A percentile compares a stretch with the other conserved stretches of the same genome.
phyloP scores from a whole-genome alignment of 2,329 filamentous ascomycete genomes.

The Neonectria magnoliae region DNA sequence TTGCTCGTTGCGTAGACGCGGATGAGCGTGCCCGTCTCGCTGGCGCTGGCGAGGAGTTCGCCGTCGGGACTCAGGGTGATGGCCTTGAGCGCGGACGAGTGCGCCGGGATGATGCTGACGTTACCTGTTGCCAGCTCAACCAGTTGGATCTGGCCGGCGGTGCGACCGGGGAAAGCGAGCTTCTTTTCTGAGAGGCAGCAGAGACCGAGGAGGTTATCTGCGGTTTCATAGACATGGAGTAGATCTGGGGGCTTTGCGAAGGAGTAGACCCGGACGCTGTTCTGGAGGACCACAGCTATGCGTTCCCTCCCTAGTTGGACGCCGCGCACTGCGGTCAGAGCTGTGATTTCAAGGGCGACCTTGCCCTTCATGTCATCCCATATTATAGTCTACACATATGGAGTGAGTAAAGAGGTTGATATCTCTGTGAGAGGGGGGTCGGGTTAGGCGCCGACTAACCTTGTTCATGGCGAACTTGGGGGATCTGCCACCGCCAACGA shows the following conservation, averaged over 20 bases:
- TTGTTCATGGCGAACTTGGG: conserved; percentile 91
- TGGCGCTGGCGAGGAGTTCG: conserved; percentile 86
- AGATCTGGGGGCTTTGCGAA: conserved; percentile 79
- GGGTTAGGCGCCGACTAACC: conserved; percentile 53
- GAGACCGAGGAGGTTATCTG: conserved; percentile 83
- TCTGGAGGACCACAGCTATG: conserved; percentile 83
- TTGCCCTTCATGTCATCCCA: conserved; percentile 90
- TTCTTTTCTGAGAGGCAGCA: conserved; percentile 79
- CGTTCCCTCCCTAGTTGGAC: conserved; percentile 80
- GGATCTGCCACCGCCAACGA: conserved; percentile 87
- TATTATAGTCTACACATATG: conserved; percentile 72
- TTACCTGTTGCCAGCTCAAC: conserved; percentile 81
- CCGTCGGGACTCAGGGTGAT: conserved; percentile 84
- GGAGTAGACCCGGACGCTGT: conserved; percentile 82
- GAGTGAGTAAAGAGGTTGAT: conserved; percentile 4
- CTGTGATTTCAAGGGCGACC: conserved; percentile 78
- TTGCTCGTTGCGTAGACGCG: conserved; percentile 85
- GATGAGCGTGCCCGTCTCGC: conserved; percentile 89
- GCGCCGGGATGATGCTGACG: conserved; percentile 93
- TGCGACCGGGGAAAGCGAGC: conserved; percentile 88
- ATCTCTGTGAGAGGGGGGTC: not conserved
- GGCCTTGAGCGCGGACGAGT: conserved; percentile 81
- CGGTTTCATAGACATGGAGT: conserved; percentile 82
- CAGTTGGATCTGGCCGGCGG: conserved; percentile 87
- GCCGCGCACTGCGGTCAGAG: conserved; percentile 81